phyloP scores from a whole-genome alignment of 2,329 filamentous ascomycete species.

The Proliferodiscus dingleyae region DNA sequence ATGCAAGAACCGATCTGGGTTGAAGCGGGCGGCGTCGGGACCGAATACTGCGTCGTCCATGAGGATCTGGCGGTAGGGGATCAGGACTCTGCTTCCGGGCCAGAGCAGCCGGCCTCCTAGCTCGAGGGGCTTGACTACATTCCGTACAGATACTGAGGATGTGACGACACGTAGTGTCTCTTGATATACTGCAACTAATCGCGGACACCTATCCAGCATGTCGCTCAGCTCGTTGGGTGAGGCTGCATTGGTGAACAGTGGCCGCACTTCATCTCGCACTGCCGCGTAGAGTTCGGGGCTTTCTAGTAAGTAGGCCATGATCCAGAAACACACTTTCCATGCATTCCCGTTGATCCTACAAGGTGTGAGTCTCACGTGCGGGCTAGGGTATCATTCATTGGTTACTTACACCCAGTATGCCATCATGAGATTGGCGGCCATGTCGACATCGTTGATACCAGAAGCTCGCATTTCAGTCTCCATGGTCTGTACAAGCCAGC shows the following conservation, averaged over 20 bases:
- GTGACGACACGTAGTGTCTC: conserved; percentile 3
- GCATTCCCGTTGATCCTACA: conserved; percentile 9
- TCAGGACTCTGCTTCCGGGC: conserved; percentile 3
- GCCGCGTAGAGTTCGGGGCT: not conserved
- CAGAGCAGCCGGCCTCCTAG: conserved; percentile 1
- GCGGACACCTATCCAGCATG: conserved; percentile 1
- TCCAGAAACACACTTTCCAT: conserved; percentile 9
- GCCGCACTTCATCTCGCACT: not conserved
- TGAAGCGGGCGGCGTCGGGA: conserved; percentile 2
- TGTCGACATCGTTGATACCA: not conserved
- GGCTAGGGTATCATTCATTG: too few species aligned
- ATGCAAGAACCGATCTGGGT: conserved; percentile 3
- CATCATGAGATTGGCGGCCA: not conserved
- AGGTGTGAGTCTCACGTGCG: too few species aligned
- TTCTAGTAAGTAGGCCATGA: conserved; percentile 2
- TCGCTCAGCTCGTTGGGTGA: conserved; percentile 1
- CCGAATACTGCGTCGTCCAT: conserved; percentile 7
- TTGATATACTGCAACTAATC: conserved; percentile 4
- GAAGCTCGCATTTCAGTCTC: not conserved
- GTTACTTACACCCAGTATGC: conserved; percentile 1
- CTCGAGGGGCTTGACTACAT: not conserved
- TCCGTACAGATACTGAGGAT: conserved; percentile 5
- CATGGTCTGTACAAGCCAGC: not conserved
- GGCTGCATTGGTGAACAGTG: not conserved
- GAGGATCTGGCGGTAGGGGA: conserved; percentile 8